phyloP scores from a whole-genome alignment of 805 yeast genomes.

The Candida endomychidarum region DNA sequence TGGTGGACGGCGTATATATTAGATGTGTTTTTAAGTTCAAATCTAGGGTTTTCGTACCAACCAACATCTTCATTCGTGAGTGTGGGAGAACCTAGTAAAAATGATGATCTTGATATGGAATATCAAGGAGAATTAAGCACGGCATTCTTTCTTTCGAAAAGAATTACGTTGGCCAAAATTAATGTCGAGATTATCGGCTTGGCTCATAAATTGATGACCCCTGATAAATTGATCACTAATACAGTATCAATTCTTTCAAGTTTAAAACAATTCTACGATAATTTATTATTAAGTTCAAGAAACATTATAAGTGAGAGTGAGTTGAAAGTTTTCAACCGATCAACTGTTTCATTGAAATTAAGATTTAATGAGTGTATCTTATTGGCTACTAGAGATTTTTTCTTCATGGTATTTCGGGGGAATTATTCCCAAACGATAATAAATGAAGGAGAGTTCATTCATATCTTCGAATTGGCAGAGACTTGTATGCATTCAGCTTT shows the following conservation, averaged over 20 bases:
- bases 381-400: not conserved
- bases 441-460: not conserved
- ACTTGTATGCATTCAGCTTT: not conserved
- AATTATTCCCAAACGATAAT: not conserved
- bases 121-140: not conserved
- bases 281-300: not conserved
- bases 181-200: not conserved
- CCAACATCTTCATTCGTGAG: not conserved
- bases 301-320: not conserved
- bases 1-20: not conserved
- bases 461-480: not conserved
- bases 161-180: slow-evolving; percentile 1
- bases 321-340: not conserved
- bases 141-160: not conserved
- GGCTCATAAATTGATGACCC: not conserved
- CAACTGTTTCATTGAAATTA: not conserved
- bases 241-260: not conserved
- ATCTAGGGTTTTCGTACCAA: not conserved
- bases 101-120: slow-evolving; percentile 1
- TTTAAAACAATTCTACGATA: not conserved
- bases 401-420: not conserved
- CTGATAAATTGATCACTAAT: not conserved
- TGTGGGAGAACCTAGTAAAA: not conserved
- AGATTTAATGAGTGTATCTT: not conserved
- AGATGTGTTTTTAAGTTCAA: not conserved